A percentile compares a stretch with the other conserved stretches of the same genome.
Evolutionary conservation across 768 basidiomycete species (phyloP).

Genomic region (Fistulinella prunicolor): DNA sequence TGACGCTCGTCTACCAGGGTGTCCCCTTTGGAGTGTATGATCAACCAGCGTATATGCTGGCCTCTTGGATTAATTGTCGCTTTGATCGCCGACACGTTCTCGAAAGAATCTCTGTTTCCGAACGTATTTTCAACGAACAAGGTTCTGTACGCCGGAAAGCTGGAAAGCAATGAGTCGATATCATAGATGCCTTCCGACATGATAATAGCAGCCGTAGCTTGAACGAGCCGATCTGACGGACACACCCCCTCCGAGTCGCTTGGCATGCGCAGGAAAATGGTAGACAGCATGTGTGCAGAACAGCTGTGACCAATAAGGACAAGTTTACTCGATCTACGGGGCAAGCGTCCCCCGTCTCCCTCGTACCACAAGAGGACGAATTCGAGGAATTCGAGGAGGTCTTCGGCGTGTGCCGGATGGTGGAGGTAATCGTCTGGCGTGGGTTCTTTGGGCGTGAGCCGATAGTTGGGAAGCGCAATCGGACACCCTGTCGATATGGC

Average conservation of each 20-base stretch:
- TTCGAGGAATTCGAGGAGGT: constrained; percentile 58
- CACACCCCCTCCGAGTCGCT: constrained; percentile 27
- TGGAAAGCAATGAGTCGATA: constrained; percentile 57
- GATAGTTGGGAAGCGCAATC: constrained; percentile 77
- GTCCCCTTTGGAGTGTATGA: constrained; percentile 76
- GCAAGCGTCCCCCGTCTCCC: constrained; percentile 13
- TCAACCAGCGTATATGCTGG: constrained; percentile 54
- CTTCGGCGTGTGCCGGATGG: constrained; percentile 72
- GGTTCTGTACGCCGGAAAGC: constrained; percentile 62
- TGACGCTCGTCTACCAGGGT: constrained; percentile 62
- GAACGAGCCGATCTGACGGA: constrained; percentile 43
- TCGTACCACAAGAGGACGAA: constrained; percentile 49
- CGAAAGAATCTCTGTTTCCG: constrained; percentile 48
- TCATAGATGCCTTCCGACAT: constrained; percentile 81
- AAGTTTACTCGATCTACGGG: constrained; percentile 42
- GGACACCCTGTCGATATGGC: constrained; percentile 47
- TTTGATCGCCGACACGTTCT: constrained; percentile 42
- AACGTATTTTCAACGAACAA: constrained; percentile 73
- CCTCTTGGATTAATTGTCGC: constrained; percentile 37
- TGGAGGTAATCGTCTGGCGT: constrained; percentile 38
- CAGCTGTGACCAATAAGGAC: constrained; percentile 79
- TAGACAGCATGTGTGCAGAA: constrained; percentile 74
- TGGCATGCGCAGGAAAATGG: constrained; percentile 59
- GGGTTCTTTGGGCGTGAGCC: constrained; percentile 52
- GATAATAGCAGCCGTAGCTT: constrained; percentile 51